A percentile compares a stretch with the other conserved stretches of the same genome.
Evolutionary conservation across 2,329 filamentous ascomycete genomes (phyloP).

Genomic region (Claviceps sp.): DNA sequence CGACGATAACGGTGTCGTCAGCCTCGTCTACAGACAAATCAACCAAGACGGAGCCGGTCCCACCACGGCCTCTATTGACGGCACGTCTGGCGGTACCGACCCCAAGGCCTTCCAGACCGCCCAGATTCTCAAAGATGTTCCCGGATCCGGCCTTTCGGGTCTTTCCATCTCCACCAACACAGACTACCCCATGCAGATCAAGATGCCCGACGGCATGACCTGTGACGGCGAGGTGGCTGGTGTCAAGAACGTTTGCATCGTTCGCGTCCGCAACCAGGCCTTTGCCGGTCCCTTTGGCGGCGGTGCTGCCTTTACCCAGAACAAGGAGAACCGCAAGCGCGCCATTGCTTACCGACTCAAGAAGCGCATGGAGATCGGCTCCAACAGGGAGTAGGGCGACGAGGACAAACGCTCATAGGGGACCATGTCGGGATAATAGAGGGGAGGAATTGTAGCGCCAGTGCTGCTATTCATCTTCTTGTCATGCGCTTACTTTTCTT

Average conservation of each 20-base stretch:
- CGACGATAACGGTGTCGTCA: background rate
- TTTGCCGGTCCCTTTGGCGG: slow-evolving; percentile 5
- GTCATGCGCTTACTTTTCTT: background rate
- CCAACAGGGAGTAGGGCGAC: background rate
- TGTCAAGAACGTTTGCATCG: slow-evolving; percentile 6
- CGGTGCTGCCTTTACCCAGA: slow-evolving; percentile 5
- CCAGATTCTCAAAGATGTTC: background rate
- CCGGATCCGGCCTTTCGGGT: slow-evolving; percentile 2
- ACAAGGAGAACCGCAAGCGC: slow-evolving; percentile 1
- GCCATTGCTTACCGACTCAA: slow-evolving; percentile 4
- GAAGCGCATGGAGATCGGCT: slow-evolving; percentile 4
- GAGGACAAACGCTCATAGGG: background rate
- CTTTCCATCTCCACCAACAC: slow-evolving; percentile 3
- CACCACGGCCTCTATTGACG: slow-evolving; percentile 1
- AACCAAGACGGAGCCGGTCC: slow-evolving; percentile 5
- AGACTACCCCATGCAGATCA: background rate
- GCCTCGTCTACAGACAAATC: slow-evolving; percentile 2
- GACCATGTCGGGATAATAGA: too few species aligned
- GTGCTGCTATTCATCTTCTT: too few species aligned
- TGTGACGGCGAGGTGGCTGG: slow-evolving; percentile 5
- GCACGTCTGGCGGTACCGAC: slow-evolving; percentile 2
- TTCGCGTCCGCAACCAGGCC: slow-evolving; percentile 4
- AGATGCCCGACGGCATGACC: slow-evolving; percentile 2
- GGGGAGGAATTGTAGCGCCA: too few species aligned
- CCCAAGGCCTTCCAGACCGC: slow-evolving; percentile 1